phyloP scores from a whole-genome alignment of 2,329 filamentous ascomycete species.

The Scedosporium boydii region DNA sequence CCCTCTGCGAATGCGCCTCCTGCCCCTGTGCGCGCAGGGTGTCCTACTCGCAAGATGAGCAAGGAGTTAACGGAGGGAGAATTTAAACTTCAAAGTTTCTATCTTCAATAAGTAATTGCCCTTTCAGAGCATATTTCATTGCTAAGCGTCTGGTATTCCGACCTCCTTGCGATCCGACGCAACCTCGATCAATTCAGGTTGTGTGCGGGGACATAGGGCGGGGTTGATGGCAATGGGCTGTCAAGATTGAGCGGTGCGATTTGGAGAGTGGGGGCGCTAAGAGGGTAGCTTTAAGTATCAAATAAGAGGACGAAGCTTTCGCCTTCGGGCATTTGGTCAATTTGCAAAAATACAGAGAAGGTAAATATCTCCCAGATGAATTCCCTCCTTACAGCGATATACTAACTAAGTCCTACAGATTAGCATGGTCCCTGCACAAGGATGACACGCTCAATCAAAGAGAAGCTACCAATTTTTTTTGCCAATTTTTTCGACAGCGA shows the following conservation, averaged over 20 bases:
- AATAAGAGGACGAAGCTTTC: neutral
- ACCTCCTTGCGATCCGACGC: too few species aligned
- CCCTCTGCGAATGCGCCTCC: neutral
- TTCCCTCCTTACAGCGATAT: neutral
- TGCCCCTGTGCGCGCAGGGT: too few species aligned
- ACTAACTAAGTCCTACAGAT: conserved; percentile 1
- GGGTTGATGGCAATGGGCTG: neutral
- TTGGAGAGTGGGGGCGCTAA: neutral
- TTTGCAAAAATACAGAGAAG: conserved; percentile 3
- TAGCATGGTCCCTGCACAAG: conserved; percentile 34
- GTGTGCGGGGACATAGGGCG: neutral
- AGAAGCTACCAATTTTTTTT: conserved; percentile 40
- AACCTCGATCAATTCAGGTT: too few species aligned
- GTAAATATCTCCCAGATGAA: neutral
- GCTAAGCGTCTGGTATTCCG: too few species aligned
- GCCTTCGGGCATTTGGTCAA: conserved; percentile 2
- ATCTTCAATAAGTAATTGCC: too few species aligned
- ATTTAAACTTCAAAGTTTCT: too few species aligned
- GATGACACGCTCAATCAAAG: conserved; percentile 80
- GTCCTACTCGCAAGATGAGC: too few species aligned
- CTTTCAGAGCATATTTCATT: too few species aligned
- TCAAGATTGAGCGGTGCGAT: neutral
- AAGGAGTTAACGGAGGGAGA: too few species aligned
- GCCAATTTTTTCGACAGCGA: neutral
- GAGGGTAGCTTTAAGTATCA: neutral